Base-by-base conservation (phyloP, 2,329 filamentous ascomycete genomes). In the Macrophomina tecta region DNA sequence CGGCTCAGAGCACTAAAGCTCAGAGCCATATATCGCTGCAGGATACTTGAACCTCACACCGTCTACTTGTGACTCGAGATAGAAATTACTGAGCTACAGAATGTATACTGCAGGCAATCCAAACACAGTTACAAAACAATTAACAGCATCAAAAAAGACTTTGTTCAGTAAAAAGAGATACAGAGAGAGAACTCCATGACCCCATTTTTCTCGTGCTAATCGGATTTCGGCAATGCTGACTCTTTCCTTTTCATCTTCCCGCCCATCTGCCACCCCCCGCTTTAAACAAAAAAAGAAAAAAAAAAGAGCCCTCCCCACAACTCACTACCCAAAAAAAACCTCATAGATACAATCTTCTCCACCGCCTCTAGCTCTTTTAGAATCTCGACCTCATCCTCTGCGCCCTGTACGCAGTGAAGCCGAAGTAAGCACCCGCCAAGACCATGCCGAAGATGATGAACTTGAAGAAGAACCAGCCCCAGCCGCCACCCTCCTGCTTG, bases 391-490 rank as follows among this genome's bases (percentile, higher is more conserved):
- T 75, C 69, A 78, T 73, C 73, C 79, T 77, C 79, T 85, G 89
- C 70, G 90, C 80, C 76, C 94, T 87, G 82, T 92, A 99, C 53
- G 90, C 86, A 6, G 93, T 97, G 77, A 86, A 98, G 34, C 93
- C 94, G 52, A 93, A 88, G 77, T 98, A 99, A 4, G 78, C 91
- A 71, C 91, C 94, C 9, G 85, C 91, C 52, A 90, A 73, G 16
- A 89, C 86, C 36, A 89, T 77, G 70, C 91, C 82, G 79, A 97
- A 91, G 68, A 97, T 74, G 68, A 98, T 76, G 69, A 92, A 84
- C 87, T 97, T 98, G 79, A 93, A 85, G 69, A 98, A 82, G 80
- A 90, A 90, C 89, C 89, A 90, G 7, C 81, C 80, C 89, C 89
- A 91, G 23, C 87, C 83, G 51, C 81, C 73, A 69, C 38, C 32